Evolutionary conservation across 495 filamentous ascomycete species (phyloP), one percentile per base, ranked within the genome.

Genomic region (Lepraria neglecta): DNA sequence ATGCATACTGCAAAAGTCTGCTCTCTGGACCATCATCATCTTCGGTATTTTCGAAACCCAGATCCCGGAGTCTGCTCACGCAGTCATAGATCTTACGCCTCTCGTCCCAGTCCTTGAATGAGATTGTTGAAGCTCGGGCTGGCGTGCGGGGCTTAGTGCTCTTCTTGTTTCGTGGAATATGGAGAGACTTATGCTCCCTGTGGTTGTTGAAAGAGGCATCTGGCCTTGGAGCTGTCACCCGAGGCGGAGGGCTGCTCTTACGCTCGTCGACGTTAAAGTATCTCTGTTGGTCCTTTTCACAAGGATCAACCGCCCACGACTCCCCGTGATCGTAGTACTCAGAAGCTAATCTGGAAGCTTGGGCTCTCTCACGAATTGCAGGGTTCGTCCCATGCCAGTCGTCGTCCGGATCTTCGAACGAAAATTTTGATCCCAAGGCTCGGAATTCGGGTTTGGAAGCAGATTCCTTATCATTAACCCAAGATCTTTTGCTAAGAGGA

Each of bases 1-100:
- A 76, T 0, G 81, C 80, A 71, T 80, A 83, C 9, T 83, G 71
- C 27, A 69, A 71, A 65, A 83, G 69, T 45, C 81, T 73, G 50
- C 76, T 68, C 35, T 62, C 71, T 21, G 35, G 35, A 10, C 35
- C 35, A 38, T 75, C 77, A 24, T 77, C 75, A 19, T 77, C 71
- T 27, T 73, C 62, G 40, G 68, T 68, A 19, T 70, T 72, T n/a
- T 75, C 77, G 62, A 80, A 84, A 0, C 81, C 81, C 62, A 84
- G 70, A 11, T 72, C 70, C 6, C 73, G 47, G 33, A 84, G 73
- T 6, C 73, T 70, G 6, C 74, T 69, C 43, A 83, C 71, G 62
- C 81, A 84, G 11, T 67, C 61, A 38, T 77, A 71, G 48, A 82
- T 74, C 9, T 69, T 64, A n/a, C 52, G 62, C 21, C 70, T 66